Percentiles rank a stretch among this genome's conserved stretches.
phyloP scores from a whole-genome alignment of 2,329 filamentous ascomycete species.

The Juglanconis sp. region DNA sequence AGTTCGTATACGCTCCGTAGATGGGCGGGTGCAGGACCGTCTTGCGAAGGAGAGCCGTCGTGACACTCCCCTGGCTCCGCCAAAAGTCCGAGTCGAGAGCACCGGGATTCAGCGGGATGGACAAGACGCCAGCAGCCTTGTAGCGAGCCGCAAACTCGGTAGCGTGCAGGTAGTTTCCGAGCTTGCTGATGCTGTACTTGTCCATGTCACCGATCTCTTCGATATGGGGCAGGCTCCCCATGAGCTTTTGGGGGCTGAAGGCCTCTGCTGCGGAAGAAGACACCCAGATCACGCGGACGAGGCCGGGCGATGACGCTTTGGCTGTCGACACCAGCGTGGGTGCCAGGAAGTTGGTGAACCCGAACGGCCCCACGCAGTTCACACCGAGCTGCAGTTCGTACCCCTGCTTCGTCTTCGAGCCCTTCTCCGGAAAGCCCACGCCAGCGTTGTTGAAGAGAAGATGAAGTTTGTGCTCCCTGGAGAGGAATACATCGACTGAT shows the following conservation, averaged over 20 bases:
- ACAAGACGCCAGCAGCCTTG: constrained; percentile 24
- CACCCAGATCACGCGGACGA: constrained; percentile 4
- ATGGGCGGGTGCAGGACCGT: constrained; percentile 20
- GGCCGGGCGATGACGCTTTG: not conserved
- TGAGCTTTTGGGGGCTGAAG: not conserved
- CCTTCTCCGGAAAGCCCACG: constrained; percentile 31
- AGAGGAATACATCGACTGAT: constrained; percentile 20
- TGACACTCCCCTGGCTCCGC: constrained; percentile 8
- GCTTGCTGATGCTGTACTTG: constrained; percentile 27
- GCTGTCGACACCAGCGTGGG: constrained; percentile 7
- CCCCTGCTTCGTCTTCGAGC: constrained; percentile 23
- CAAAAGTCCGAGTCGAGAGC: constrained; percentile 26
- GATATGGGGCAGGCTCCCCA: not conserved
- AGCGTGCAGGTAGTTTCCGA: constrained; percentile 23
- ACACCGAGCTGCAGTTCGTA: constrained; percentile 13
- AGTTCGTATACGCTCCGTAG: constrained; percentile 36
- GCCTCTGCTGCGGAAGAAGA: constrained; percentile 5
- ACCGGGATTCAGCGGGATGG: constrained; percentile 27
- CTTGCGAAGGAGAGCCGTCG: constrained; percentile 1
- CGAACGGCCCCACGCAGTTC: constrained; percentile 9
- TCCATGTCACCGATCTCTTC: not conserved
- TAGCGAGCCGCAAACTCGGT: constrained; percentile 24
- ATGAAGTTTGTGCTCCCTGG: constrained; percentile 27
- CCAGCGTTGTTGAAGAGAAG: constrained; percentile 39
- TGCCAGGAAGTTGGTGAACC: constrained; percentile 6